Percentiles rank a stretch among this genome's conserved stretches.
Conservation (phyloP, 2,329 filamentous ascomycete genomes). For the Ilyonectria sp. region DNA sequence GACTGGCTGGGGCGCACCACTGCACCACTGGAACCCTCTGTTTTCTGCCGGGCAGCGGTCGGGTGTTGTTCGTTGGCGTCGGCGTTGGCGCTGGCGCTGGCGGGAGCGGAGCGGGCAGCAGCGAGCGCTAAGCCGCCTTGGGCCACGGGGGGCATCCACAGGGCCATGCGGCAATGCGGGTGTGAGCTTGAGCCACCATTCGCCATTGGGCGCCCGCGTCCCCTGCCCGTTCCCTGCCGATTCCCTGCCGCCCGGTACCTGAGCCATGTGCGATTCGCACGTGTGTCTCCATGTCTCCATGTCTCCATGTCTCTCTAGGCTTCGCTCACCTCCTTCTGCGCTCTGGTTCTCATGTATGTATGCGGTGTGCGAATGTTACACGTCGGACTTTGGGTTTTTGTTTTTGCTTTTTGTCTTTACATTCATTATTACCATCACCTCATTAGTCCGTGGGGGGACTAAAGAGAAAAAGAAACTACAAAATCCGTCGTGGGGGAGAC, state of each 20-base stretch:
- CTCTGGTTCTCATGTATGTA: neutral
- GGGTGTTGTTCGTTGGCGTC: conserved; percentile 17
- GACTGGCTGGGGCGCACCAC: neutral
- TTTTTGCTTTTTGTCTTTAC: neutral
- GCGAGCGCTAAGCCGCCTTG: conserved; percentile 20
- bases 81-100: conserved; percentile 29
- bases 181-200: conserved; percentile 10
- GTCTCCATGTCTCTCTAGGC: neutral
- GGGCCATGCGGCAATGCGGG: conserved; percentile 32
- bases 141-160: conserved; percentile 13
- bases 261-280: conserved; percentile 30
- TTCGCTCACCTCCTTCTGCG: neutral
- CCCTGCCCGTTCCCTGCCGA: conserved; percentile 27
- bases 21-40: neutral
- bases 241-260: conserved; percentile 28
- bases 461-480: conserved; percentile 4
- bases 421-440: neutral
- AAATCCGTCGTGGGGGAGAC: neutral
- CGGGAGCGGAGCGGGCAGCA: conserved; percentile 31
- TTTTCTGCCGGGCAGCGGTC: neutral
- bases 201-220: conserved; percentile 6
- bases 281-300: conserved; percentile 1
- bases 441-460: neutral
- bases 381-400: neutral
- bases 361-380: neutral